Conservation (phyloP, 805 yeast species). For the Kluyveromyces starmeri region DNA sequence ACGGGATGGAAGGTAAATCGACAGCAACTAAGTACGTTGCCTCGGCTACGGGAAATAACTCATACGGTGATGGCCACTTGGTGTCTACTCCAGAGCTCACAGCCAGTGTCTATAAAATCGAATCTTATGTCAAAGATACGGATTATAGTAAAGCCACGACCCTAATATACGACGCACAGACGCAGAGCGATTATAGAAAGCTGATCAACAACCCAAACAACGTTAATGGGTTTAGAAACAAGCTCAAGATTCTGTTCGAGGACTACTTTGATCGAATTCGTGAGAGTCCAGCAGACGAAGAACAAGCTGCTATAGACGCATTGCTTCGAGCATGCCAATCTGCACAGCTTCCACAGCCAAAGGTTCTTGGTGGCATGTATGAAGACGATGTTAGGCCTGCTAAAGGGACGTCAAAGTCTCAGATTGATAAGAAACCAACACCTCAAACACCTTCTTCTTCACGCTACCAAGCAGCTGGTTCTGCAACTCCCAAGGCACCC, state of each 20-base stretch:
- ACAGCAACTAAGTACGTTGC: background rate
- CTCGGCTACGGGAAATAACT: background rate
- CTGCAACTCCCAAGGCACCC: constrained; percentile 1
- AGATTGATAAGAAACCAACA: background rate
- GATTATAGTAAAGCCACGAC: constrained; percentile 1
- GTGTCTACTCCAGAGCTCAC: background rate
- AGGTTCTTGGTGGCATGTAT: constrained; percentile 1
- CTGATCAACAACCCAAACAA: background rate
- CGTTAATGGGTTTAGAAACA: constrained; percentile 1
- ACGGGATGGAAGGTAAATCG: constrained; percentile 3
- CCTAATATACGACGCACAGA: background rate
- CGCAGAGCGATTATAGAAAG: background rate
- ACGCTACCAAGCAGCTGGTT: background rate
- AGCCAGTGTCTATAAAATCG: constrained; percentile 1
- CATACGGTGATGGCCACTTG: background rate
- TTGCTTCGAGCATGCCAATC: background rate
- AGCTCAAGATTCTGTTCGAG: constrained; percentile 1
- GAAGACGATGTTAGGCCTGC: background rate
- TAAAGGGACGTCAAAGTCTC: background rate
- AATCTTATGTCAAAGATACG: background rate
- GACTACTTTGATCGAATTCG: background rate
- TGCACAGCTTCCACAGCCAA: background rate
- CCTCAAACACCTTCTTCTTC: background rate
- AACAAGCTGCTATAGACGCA: background rate
- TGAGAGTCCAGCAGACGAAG: background rate